Conservation (phyloP, 2,329 filamentous ascomycete genomes). For the Pseudophaeomoniella oleicola region DNA sequence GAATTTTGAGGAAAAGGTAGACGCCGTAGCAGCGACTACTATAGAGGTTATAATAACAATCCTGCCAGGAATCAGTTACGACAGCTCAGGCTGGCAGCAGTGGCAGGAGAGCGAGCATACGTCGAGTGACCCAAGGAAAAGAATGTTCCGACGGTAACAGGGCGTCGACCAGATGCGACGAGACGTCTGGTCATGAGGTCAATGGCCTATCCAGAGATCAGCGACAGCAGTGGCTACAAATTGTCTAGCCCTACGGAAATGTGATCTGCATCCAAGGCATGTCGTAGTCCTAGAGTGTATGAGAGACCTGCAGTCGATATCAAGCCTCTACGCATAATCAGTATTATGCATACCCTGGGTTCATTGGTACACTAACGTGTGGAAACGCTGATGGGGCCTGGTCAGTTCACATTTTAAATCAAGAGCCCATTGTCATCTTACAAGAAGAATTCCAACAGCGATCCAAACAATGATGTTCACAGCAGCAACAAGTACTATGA, state of each 20-base stretch:
- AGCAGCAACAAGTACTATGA: slow-evolving; percentile 37
- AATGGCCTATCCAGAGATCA: slow-evolving; percentile 50
- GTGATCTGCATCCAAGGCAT: slow-evolving; percentile 97
- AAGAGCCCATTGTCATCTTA: slow-evolving; percentile 16
- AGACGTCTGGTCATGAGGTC: slow-evolving; percentile 88
- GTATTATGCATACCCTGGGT: neutral
- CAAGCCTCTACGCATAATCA: neutral
- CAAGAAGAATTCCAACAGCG: slow-evolving; percentile 41
- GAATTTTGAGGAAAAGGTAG: slow-evolving; percentile 67
- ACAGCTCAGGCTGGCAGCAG: too few species aligned
- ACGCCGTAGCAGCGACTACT: slow-evolving; percentile 79
- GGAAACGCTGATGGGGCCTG: slow-evolving; percentile 15
- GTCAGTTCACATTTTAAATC: neutral
- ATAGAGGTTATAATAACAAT: slow-evolving; percentile 84
- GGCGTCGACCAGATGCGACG: slow-evolving; percentile 68
- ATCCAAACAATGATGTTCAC: slow-evolving; percentile 46
- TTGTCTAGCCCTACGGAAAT: slow-evolving; percentile 37
- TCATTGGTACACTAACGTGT: slow-evolving; percentile 19
- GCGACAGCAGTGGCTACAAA: neutral
- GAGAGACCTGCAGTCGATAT: slow-evolving; percentile 63
- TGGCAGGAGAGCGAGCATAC: too few species aligned
- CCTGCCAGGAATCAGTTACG: slow-evolving; percentile 13
- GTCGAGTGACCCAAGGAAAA: slow-evolving; percentile 91
- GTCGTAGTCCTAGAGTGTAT: slow-evolving; percentile 77
- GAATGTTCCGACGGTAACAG: slow-evolving; percentile 85